phyloP scores from a whole-genome alignment of 2,329 filamentous ascomycete genomes.

The Botrytis porri region DNA sequence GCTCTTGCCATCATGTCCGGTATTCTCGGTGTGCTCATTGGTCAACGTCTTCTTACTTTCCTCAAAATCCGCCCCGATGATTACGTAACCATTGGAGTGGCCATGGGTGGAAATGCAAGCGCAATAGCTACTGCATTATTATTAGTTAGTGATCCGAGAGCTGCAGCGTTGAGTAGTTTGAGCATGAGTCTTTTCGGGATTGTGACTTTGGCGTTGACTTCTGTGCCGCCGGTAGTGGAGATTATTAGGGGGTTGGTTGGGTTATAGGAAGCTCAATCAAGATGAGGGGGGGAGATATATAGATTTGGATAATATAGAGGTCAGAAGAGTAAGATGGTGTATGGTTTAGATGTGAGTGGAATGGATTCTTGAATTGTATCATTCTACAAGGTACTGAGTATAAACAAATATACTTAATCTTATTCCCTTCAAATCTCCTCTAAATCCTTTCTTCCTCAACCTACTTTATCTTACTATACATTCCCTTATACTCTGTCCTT shows the following conservation, averaged over 20 bases:
- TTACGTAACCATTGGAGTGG: constrained; percentile 61
- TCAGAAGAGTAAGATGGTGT: background rate
- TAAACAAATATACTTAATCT: background rate
- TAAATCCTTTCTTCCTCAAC: too few relatives aligned
- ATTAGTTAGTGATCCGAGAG: constrained; percentile 54
- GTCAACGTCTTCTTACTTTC: constrained; percentile 46
- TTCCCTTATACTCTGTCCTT: background rate
- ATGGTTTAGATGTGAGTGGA: background rate
- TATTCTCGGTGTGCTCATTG: constrained; percentile 56
- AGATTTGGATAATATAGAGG: background rate
- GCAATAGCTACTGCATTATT: constrained; percentile 58
- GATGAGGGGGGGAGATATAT: background rate
- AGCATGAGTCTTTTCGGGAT: constrained; percentile 61
- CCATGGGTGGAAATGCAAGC: constrained; percentile 58
- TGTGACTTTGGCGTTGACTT: constrained; percentile 56
- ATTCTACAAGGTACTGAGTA: background rate
- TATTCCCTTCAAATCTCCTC: background rate
- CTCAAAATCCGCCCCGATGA: constrained; percentile 57
- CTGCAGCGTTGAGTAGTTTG: constrained; percentile 56
- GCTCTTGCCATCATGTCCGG: constrained; percentile 58
- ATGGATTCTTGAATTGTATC: background rate
- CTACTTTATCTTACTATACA: background rate
- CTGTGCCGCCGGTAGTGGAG: constrained; percentile 51
- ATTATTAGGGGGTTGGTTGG: constrained; percentile 49
- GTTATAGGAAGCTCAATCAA: constrained; percentile 28